Conservation (phyloP, 2,329 filamentous ascomycete genomes). For the Ceratocystiopsis minuta region DNA sequence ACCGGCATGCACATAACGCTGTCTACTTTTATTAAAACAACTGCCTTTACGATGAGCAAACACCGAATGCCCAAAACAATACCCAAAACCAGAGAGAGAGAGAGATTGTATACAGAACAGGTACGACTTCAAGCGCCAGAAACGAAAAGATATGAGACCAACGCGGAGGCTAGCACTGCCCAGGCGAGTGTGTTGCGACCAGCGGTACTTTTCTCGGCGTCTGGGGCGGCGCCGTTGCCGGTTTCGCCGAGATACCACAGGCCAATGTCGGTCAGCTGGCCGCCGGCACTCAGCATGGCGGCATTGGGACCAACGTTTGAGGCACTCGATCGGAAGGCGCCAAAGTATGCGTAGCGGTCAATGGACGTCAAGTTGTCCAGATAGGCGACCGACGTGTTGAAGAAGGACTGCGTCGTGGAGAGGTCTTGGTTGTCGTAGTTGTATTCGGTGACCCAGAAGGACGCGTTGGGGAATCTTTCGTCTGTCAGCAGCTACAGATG, state of each 20-base stretch:
- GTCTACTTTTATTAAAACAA: too few relatives aligned
- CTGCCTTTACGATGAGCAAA: too few relatives aligned
- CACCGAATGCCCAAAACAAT: too few relatives aligned
- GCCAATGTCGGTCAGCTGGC: slow-evolving; percentile 57
- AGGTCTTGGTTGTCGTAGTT: slow-evolving; percentile 42
- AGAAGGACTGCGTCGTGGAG: slow-evolving; percentile 42
- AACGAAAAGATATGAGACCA: not conserved
- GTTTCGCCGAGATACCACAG: slow-evolving; percentile 52
- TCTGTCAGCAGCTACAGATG: not conserved
- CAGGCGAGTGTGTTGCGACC: not conserved
- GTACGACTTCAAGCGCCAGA: not conserved
- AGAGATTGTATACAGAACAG: too few relatives aligned
- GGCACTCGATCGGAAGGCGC: slow-evolving; percentile 48
- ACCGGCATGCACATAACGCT: too few relatives aligned
- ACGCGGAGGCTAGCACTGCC: not conserved
- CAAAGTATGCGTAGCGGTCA: slow-evolving; percentile 57
- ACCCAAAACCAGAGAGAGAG: too few relatives aligned
- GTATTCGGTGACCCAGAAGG: slow-evolving; percentile 68
- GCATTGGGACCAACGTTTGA: slow-evolving; percentile 61
- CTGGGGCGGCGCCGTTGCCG: slow-evolving; percentile 26
- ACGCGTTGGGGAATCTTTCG: slow-evolving; percentile 36
- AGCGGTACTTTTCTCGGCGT: not conserved
- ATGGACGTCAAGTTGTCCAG: slow-evolving; percentile 47
- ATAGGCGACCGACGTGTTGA: slow-evolving; percentile 46
- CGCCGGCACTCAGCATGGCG: slow-evolving; percentile 49